phyloP scores from a whole-genome alignment of 805 yeast genomes.

The Saccharomycopsis malanga region DNA sequence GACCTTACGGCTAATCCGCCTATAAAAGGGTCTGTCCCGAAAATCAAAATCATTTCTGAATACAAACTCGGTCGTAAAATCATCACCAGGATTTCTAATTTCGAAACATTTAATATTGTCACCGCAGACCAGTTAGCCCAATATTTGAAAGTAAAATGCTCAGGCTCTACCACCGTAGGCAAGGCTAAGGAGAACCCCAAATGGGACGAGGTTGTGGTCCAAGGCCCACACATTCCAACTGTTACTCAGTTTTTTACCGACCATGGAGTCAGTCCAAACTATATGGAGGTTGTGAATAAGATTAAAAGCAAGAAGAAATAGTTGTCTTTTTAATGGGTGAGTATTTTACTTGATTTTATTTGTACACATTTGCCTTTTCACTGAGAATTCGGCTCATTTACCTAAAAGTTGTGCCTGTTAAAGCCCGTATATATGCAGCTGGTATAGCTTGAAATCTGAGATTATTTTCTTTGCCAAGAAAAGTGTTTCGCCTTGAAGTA shows the following conservation, averaged over 20 bases:
- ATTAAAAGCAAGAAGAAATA: conserved; percentile 6
- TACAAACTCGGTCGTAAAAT: conserved; percentile 75
- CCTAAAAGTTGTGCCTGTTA: too few species aligned
- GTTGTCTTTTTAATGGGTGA: too few species aligned
- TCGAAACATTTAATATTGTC: conserved; percentile 61
- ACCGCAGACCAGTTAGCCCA: conserved; percentile 54
- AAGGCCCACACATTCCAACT: conserved; percentile 76
- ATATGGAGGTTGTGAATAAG: conserved; percentile 63
- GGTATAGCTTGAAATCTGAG: too few species aligned
- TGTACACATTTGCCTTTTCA: too few species aligned
- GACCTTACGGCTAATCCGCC: conserved; percentile 30
- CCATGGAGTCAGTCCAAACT: conserved; percentile 56
- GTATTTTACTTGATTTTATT: too few species aligned
- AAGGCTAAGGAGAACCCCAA: conserved; percentile 50
- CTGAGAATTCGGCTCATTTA: too few species aligned
- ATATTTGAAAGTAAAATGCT: conserved; percentile 69
- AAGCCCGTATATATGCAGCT: too few species aligned
- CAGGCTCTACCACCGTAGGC: conserved; percentile 79
- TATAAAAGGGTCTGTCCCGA: conserved; percentile 61
- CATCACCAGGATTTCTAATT: conserved; percentile 63
- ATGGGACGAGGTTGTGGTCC: conserved; percentile 68
- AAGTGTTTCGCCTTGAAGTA: too few species aligned
- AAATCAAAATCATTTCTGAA: conserved; percentile 59
- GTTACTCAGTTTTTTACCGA: conserved; percentile 51
- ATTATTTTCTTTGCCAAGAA: too few species aligned